phyloP scores from a whole-genome alignment of 2,329 filamentous ascomycete species.

The Talaromyces sp. region DNA sequence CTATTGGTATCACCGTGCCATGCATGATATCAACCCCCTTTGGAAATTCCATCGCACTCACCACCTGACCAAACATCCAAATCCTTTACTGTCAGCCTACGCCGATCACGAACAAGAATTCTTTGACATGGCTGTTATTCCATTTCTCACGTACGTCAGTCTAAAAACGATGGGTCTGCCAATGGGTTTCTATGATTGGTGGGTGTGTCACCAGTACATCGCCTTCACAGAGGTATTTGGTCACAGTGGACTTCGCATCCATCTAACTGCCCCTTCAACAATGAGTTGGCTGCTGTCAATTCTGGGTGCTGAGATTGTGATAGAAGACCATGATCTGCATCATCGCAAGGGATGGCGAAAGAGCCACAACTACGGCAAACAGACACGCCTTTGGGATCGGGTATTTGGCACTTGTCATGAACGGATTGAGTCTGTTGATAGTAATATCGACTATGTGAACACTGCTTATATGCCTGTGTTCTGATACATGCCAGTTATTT shows the following conservation, averaged over 20 bases:
- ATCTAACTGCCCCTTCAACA: conserved; percentile 30
- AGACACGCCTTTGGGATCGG: conserved; percentile 37
- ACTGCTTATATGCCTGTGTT: conserved; percentile 26
- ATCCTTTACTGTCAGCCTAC: conserved; percentile 40
- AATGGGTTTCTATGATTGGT: conserved; percentile 47
- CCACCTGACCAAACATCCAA: conserved; percentile 45
- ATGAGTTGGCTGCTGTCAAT: conserved; percentile 31
- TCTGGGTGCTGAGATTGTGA: conserved; percentile 34
- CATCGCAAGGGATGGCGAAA: conserved; percentile 37
- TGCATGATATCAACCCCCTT: conserved; percentile 38
- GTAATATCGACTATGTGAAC: conserved; percentile 30
- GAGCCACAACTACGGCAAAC: conserved; percentile 38
- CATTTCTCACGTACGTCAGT: conserved; percentile 35
- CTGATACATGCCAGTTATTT: neutral
- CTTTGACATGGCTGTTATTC: conserved; percentile 41
- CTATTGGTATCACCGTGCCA: conserved; percentile 42
- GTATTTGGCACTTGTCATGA: conserved; percentile 33
- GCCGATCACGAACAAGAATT: conserved; percentile 42
- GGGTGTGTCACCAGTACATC: conserved; percentile 44
- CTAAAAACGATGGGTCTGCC: conserved; percentile 36
- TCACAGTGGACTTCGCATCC: conserved; percentile 32
- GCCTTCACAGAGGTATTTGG: conserved; percentile 19
- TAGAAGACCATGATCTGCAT: conserved; percentile 42
- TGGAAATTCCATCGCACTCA: conserved; percentile 46
- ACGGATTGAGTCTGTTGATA: conserved; percentile 31